A percentile compares a stretch with the other conserved stretches of the same genome.
These are phyloP conservation scores for Sugiyamaella castrensis DNA, from an alignment of 1,139 yeast species.

Conservation along the genomic window DNA sequence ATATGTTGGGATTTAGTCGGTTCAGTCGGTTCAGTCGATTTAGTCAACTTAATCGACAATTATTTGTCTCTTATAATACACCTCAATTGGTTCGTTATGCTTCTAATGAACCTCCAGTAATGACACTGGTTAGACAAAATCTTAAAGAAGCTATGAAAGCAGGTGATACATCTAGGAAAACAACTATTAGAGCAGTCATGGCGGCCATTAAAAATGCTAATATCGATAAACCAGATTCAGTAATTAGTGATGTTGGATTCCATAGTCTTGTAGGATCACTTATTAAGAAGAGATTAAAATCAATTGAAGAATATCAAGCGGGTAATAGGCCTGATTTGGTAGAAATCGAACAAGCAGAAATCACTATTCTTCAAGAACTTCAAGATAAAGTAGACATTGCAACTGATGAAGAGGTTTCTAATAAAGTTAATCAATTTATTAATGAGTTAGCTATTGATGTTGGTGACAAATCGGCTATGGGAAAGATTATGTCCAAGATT, in stretches of 20 bases:
- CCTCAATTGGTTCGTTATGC: constrained; percentile 7
- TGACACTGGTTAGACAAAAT: constrained; percentile 34
- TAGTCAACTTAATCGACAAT: too few species aligned
- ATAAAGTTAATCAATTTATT: constrained; percentile 42
- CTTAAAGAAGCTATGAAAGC: constrained; percentile 38
- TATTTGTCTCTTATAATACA: too few species aligned
- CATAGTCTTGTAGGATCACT: constrained; percentile 49
- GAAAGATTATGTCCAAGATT: constrained; percentile 45
- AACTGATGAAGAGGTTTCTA: constrained; percentile 47
- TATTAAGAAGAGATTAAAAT: constrained; percentile 52
- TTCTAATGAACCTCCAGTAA: constrained; percentile 37
- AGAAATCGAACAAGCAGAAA: constrained; percentile 52
- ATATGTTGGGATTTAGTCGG: too few species aligned
- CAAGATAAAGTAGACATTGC: constrained; percentile 50
- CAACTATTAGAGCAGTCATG: constrained; percentile 54
- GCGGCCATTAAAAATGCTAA: constrained; percentile 61
- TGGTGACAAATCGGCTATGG: constrained; percentile 37
- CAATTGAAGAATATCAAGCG: constrained; percentile 50
- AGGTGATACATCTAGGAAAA: constrained; percentile 40
- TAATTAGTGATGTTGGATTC: constrained; percentile 48
- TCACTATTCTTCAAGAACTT: constrained; percentile 46
- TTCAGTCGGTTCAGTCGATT: too few species aligned
- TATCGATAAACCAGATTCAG: constrained; percentile 47
- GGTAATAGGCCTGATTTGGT: constrained; percentile 57
- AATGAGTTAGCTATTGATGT: constrained; percentile 33